Conservation (phyloP, 768 basidiomycete species). For the Hebeloma cylindrosporum region DNA sequence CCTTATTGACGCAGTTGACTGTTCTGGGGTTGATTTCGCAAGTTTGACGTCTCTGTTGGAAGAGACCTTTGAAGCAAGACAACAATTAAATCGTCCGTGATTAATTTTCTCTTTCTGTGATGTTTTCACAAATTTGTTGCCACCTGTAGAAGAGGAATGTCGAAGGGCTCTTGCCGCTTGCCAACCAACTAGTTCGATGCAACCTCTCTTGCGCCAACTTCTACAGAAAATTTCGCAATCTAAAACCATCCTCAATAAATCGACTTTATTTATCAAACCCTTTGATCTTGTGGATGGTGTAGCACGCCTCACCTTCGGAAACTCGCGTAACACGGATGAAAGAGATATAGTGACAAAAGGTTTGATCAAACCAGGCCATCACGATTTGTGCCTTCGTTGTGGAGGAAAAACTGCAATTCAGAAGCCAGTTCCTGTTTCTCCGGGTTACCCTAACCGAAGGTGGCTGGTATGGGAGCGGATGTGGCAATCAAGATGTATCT, state of each 20-base stretch:
- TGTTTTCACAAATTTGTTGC: constrained; percentile 33
- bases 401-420: constrained; percentile 53
- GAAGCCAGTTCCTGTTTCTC: constrained; percentile 15
- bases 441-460: constrained; percentile 32
- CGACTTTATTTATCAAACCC: constrained; percentile 71
- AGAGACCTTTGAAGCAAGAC: constrained; percentile 33
- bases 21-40: constrained; percentile 62
- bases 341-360: constrained; percentile 71
- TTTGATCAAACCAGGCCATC: constrained; percentile 34
- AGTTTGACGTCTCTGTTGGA: constrained; percentile 49
- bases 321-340: constrained; percentile 35
- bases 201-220: constrained; percentile 40
- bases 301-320: constrained; percentile 39
- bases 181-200: constrained; percentile 49
- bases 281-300: constrained; percentile 68
- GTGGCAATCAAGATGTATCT: constrained; percentile 64
- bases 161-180: constrained; percentile 59
- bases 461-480: constrained; percentile 67
- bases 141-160: constrained; percentile 47
- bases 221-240: constrained; percentile 49
- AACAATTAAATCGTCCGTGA: constrained; percentile 35
- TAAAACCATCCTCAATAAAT: constrained; percentile 53
- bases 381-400: constrained; percentile 60
- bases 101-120: not conserved
- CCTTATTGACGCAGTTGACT: constrained; percentile 61